Percentiles rank a stretch among this genome's conserved stretches.
Conservation (phyloP, 495 filamentous ascomycete species). For the Choiromyces venosus region DNA sequence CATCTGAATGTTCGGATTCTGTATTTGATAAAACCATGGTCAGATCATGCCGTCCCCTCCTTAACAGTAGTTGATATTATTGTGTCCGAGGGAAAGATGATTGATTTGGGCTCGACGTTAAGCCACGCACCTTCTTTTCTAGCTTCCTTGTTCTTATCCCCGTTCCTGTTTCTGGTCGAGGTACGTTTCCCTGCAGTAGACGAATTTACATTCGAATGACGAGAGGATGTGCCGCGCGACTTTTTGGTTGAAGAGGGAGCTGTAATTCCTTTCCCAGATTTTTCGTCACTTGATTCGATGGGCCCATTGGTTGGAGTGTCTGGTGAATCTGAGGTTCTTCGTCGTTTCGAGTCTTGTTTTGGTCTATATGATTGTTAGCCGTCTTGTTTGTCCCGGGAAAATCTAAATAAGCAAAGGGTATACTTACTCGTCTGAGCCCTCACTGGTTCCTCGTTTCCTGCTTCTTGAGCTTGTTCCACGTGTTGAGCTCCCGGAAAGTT, state of each 20-base stretch:
- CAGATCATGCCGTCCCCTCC: conserved; percentile 13
- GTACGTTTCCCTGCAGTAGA: conserved; percentile 38
- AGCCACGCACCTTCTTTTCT: conserved; percentile 40
- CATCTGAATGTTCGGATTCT: conserved; percentile 43
- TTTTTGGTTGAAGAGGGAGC: conserved; percentile 38
- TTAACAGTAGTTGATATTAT: background rate
- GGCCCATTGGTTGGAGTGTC: conserved; percentile 35
- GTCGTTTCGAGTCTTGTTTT: conserved; percentile 49
- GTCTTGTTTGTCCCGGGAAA: conserved; percentile 25
- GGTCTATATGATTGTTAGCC: conserved; percentile 35
- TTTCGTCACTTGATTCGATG: conserved; percentile 41
- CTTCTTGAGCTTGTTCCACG: conserved; percentile 50
- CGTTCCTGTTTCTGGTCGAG: conserved; percentile 38
- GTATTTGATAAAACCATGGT: conserved; percentile 13
- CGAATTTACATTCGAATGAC: conserved; percentile 22
- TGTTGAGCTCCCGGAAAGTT: conserved; percentile 45
- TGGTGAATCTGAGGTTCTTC: conserved; percentile 41
- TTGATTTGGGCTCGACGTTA: background rate
- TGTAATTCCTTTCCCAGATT: conserved; percentile 30
- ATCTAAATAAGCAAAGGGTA: conserved; percentile 17
- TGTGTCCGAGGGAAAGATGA: conserved; percentile 2
- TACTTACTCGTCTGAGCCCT: conserved; percentile 80
- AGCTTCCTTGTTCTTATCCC: conserved; percentile 38
- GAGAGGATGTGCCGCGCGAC: conserved; percentile 30
- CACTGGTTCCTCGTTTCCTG: conserved; percentile 78